Base-by-base conservation (phyloP, 805 yeast species). In the Candida berthetii region DNA sequence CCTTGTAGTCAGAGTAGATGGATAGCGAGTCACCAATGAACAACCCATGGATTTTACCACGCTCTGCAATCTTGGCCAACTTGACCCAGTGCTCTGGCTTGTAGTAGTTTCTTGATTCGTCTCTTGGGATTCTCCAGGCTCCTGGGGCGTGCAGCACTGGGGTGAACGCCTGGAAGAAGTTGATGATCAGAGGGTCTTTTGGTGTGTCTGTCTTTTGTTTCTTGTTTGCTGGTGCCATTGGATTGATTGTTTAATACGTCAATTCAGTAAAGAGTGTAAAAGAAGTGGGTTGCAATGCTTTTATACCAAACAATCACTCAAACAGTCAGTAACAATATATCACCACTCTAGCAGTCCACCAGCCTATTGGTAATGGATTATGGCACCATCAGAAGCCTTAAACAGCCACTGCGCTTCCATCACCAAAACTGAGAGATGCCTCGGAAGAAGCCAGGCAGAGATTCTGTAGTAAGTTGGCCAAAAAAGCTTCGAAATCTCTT, bases 21-120 rank as follows among this genome's bases (percentile, higher is more conserved):
- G 66, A 68, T 28, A 63, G 44, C 16, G 57, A 62, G 49, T 64
- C 68, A 25, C 69, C 69, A 41, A 64, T 45, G 40, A 64, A 64
- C 2, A 63, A 33, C 2, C 59, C 61, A 44, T 61, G 60, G 42
- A 64, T 52, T 44, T 62, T 63, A 1, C 67, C 69, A 34, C 48
- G 48, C 40, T 64, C 68, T 24, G 62, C 47, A 8, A 54, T 34
- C 31, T 60, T 47, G 18, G 67, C 66, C 10, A 63, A 43, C 24
- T 61, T 45, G 16, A 54, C 54, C 68, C 68, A 63, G 45, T 64
- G 59, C 27, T 61, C 62, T 33, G 33, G 19, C 16, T 37, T 28
- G 6, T 27, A 11, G 19, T 37, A 37, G 27, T 19, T 20, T 19
- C 34, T 28, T 7, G 39, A 28, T 18, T 29, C 19, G 13, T 37